Evolutionary conservation across 495 filamentous ascomycete species (phyloP), one percentile per base, ranked within the genome.

Genomic region (Penicillium macrosclerotiorum): DNA sequence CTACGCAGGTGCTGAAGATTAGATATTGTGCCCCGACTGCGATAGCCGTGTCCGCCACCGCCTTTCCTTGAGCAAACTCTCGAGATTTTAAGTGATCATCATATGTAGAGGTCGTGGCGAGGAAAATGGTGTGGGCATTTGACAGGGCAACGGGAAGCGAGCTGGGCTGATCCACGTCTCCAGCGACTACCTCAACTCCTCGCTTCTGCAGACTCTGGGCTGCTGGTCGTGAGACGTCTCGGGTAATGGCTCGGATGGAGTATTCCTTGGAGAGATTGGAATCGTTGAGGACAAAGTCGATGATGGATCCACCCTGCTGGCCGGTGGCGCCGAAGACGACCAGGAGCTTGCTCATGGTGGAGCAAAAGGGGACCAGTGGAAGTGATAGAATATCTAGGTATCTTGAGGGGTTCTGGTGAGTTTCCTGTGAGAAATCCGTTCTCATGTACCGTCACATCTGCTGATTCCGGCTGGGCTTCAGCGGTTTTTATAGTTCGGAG

Each of bases 301-400:
- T 62, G 30, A 86, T 71, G 3, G 79, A 82, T 24, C 75, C 65
- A 25, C 83, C 83, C 56, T 85, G 83, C 12, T 75, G 63, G 55
- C 83, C 81, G 13, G 83, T 85, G 8, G 79, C 77, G 8, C 81
- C 81, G 48, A 84, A 82, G 23, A 87, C 70, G 24, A 74, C 74
- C 52, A 85, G 63, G 39, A 76, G 40, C 35, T 77, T 74, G 12
- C 61, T 50, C 73, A 76, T 77, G 55, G 31, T 58, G n/a, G 11
- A 36, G 22, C 80, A 67, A 5, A 80, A 47, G 22, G 81, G n/a
- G n/a, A n/a, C n/a, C n/a, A n/a, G n/a, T n/a, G n/a, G n/a, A n/a
- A n/a, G n/a, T n/a, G n/a, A n/a, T n/a, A n/a, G n/a, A n/a, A n/a
- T n/a, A n/a, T n/a, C n/a, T n/a, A n/a, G n/a, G n/a, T n/a, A n/a